Percentiles rank a stretch among this genome's conserved stretches.
Conservation (phyloP, 1,139 yeast species). For the Pichia sp. region DNA sequence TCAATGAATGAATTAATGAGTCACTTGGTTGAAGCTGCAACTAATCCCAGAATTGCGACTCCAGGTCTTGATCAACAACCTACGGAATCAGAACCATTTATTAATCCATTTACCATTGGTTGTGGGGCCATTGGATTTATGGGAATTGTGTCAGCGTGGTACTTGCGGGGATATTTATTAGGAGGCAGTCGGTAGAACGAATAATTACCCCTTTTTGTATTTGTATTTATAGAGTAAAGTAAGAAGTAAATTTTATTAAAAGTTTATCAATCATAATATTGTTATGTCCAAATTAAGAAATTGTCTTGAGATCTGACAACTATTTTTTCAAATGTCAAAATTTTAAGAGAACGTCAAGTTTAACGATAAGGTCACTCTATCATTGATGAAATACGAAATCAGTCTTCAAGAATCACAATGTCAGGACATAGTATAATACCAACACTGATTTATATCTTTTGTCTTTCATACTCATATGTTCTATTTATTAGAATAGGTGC, state of each 20-base stretch:
- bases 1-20: constrained; percentile 80
- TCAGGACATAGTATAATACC: not conserved
- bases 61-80: constrained; percentile 74
- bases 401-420: not conserved
- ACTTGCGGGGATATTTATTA: constrained; percentile 44
- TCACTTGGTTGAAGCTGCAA: constrained; percentile 85
- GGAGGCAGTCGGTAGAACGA: constrained; percentile 2
- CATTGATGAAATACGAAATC: not conserved
- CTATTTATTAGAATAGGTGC: constrained; percentile 34
- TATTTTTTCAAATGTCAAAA: not conserved
- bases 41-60: constrained; percentile 68
- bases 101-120: constrained; percentile 50
- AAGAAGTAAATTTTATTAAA: not conserved
- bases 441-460: constrained; percentile 1
- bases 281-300: not conserved
- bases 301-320: not conserved
- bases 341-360: too few relatives aligned
- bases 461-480: constrained; percentile 40
- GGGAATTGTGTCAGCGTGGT: constrained; percentile 54
- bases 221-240: not conserved
- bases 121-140: constrained; percentile 64
- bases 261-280: not conserved
- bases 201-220: not conserved
- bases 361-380: too few relatives aligned
- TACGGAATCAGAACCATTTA: constrained; percentile 38